phyloP scores from a whole-genome alignment of 1,139 yeast species.

The Yamadazyma songkhlaensis region DNA sequence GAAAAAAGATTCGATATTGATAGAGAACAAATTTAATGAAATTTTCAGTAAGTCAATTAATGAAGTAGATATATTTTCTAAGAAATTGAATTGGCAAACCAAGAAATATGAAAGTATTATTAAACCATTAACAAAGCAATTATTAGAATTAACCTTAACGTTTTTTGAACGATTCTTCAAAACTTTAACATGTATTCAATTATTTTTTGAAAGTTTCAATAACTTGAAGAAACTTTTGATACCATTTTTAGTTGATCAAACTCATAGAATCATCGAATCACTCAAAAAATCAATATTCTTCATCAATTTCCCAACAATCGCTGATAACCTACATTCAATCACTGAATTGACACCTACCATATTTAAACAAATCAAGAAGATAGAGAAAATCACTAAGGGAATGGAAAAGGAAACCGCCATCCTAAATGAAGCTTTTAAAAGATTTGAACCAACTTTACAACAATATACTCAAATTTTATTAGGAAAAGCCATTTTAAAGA shows the following conservation, averaged over 20 bases:
- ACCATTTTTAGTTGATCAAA: constrained; percentile 33
- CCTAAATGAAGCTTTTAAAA: constrained; percentile 26
- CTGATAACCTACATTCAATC: constrained; percentile 22
- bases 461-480: constrained; percentile 38
- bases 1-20: constrained; percentile 20
- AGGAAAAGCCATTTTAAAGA: constrained; percentile 42
- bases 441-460: constrained; percentile 35
- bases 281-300: constrained; percentile 24
- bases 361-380: constrained; percentile 29
- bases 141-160: constrained; percentile 21
- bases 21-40: constrained; percentile 33
- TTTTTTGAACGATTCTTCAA: constrained; percentile 21
- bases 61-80: constrained; percentile 7
- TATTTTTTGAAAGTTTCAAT: constrained; percentile 35
- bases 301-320: constrained; percentile 26
- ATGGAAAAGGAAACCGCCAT: constrained; percentile 33
- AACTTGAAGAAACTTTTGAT: constrained; percentile 39
- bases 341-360: constrained; percentile 21
- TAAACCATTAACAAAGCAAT: constrained; percentile 20
- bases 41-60: constrained; percentile 22
- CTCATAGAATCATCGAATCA: constrained; percentile 25
- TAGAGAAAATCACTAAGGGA: constrained; percentile 38
- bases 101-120: constrained; percentile 24
- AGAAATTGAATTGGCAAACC: constrained; percentile 26
- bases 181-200: constrained; percentile 30